Conservation (phyloP, 2,329 filamentous ascomycete species). For the Botrytis galanthina region DNA sequence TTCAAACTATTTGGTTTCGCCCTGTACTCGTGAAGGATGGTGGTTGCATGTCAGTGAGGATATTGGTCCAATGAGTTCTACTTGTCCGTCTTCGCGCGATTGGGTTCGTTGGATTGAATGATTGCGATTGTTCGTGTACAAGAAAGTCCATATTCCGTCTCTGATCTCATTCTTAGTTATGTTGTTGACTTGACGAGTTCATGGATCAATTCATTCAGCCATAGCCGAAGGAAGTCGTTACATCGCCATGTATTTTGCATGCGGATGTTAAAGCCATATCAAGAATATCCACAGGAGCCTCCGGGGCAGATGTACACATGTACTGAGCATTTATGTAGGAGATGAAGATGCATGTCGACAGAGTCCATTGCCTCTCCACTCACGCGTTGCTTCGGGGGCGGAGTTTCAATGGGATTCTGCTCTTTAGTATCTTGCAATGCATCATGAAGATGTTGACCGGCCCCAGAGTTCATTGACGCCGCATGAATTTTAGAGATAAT, state of each 20-base stretch:
- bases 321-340: background rate
- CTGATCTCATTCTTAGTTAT: background rate
- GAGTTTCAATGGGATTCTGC: background rate
- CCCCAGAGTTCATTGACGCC: accelerated
- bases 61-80: slow-evolving; percentile 17
- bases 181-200: background rate
- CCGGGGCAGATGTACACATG: background rate
- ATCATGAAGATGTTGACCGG: background rate
- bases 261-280: background rate
- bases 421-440: background rate
- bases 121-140: slow-evolving; percentile 15
- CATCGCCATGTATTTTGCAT: background rate
- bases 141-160: slow-evolving; percentile 18
- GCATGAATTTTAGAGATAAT: too few species aligned
- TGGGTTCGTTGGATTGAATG: slow-evolving; percentile 4
- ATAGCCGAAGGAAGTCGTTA: background rate
- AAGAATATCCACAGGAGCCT: background rate
- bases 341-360: background rate
- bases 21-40: slow-evolving; percentile 22
- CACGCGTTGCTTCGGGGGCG: background rate
- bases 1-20: slow-evolving; percentile 18
- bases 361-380: background rate
- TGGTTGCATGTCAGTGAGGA: slow-evolving; percentile 14
- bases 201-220: background rate
- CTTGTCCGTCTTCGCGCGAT: background rate